Conservation (phyloP, 148 eudicot genomes). For the Rhododendron ferrugineum region DNA sequence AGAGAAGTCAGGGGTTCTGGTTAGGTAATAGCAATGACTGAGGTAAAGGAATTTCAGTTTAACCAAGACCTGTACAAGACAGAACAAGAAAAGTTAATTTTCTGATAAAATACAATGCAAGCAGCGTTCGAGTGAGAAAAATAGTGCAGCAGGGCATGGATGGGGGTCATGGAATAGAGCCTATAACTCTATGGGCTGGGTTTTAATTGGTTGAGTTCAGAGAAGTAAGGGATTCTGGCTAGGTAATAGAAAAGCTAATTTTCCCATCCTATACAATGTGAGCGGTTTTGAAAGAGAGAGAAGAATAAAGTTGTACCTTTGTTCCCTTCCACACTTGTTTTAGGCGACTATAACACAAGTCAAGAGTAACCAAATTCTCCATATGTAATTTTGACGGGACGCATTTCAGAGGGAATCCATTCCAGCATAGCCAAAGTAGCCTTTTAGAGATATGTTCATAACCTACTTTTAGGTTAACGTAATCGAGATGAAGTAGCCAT, state of each 20-base stretch:
- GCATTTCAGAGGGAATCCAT: background rate
- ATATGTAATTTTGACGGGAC: background rate
- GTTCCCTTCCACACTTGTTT: background rate
- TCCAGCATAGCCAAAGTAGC: conserved; percentile 7
- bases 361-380: background rate
- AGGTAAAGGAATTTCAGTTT: conserved; percentile 10
- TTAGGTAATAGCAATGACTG: background rate
- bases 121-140: background rate
- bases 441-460: background rate
- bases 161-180: background rate
- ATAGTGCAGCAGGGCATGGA: background rate
- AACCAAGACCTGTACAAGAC: background rate
- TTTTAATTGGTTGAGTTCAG: background rate
- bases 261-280: background rate
- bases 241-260: background rate
- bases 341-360: background rate
- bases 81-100: background rate
- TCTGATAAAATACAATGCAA: background rate
- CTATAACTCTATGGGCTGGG: background rate
- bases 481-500: conserved; percentile 2
- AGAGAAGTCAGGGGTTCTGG: background rate
- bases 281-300: background rate
- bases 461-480: background rate
- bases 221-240: background rate
- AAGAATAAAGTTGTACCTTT: background rate